Evolutionary conservation across 2,329 filamentous ascomycete species (phyloP), one percentile per base, ranked within the genome.

Genomic region (Xylariaceae sp.): DNA sequence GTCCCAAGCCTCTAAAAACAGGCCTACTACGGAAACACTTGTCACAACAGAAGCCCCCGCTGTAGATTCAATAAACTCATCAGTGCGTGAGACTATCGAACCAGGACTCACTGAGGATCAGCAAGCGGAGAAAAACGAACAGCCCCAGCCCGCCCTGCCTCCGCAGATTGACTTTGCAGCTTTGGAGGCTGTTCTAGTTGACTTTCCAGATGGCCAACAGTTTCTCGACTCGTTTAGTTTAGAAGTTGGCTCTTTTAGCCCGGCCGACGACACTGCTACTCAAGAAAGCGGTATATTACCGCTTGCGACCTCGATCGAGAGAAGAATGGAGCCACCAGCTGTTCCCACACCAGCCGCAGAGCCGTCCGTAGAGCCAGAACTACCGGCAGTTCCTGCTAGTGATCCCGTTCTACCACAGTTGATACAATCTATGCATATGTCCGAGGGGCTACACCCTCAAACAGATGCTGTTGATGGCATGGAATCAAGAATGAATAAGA

Each of bases 401-500:
- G 79, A 83, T 49, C 75, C 78, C 2, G 64, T 75, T 24, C 64
- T 66, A 26, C 64, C 63, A 6, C 63, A 62, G 5, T 50, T 70
- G 24, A 66, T 68, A 13, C 57, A 73, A 1, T 69, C 67, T 45
- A 60, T 62, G 29, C 51, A 67, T 40, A 65, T 73, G 54, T 71
- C 77, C 1, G 74, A 77, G 53, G 69, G 72, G 9, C 62, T 70
- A 0, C 74, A 73, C 44, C 74, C 78, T 7, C 72, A 75, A 7
- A 80, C 75, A 54, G 80, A 83, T 52, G 65, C 67, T 18, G 42
- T 62, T 23, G 60, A 65, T 11, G 67, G 69, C 5, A 59, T 68
- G 18, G 67, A 69, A 26, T 57, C 46, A 6, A 70, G 82, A 72
- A 73, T 82, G 70, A 77, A 86, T 79, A 82, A 88, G 80, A 80